Evolutionary conservation across 2,329 filamentous ascomycete genomes (phyloP), one percentile per base, ranked within the genome.

Genomic region (Cryphonectria nitschkei): DNA sequence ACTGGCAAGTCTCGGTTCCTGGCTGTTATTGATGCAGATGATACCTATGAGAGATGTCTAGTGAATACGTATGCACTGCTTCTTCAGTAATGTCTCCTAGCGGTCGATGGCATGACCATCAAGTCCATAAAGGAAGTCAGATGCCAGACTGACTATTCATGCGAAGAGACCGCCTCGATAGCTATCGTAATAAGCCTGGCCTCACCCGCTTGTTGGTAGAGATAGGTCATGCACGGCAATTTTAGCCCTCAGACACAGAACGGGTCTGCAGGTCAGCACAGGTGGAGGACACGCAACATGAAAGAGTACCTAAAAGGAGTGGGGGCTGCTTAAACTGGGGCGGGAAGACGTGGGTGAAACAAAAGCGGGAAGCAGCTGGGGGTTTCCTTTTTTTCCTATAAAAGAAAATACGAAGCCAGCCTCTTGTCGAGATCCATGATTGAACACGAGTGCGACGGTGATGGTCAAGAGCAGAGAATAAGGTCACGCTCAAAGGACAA

Each of bases 261-360:
- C 9, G 19, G 39, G 58, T 2, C 14, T 14, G 6, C 14, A 34
- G 4, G 54, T 32, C 26, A 58, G 29, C 8, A 26, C 54, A 58
- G 54, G 54, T 19, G 54, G 26, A 32, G 60, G 60, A 62, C 60
- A 62, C 29, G 60, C 60, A 39, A 62, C 34, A 62, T 39, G 16
- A 34, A 62, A 26, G 29, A n/a, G 46, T 50, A 50, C 46, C 46
- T 50, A 46, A 50, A 50, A 50, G 22, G 22, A 34, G 37, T n/a
- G 34, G 52, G 52, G 56, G 29, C 22, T 46, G 39, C 61, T 32
- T 26, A 26, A 64, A 39, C 32, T 32, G 39, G 29, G 61, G 61
- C 61, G 16, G n/a, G 39, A 46, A 46, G 61, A 29, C 37, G 3
- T 11, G 13, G 61, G 26, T 41, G 39, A 46, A 32, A 41, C 61